Percentiles rank a stretch among this genome's conserved stretches.
phyloP scores from a whole-genome alignment of 768 basidiomycete species.

The Tulasnella sp. region DNA sequence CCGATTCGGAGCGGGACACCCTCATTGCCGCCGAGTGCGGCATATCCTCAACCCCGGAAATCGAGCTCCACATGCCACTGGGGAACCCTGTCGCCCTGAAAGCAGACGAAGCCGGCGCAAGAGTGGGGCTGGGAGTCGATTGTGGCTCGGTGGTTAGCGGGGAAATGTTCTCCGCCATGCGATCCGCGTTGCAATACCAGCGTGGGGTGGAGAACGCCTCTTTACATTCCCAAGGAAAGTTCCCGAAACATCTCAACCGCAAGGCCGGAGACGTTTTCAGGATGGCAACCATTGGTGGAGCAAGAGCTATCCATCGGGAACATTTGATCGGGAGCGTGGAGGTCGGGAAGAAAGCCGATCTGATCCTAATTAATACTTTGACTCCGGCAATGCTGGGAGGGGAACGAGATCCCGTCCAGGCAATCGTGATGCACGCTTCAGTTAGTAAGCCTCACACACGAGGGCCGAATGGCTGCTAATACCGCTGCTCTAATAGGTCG shows the following conservation, averaged over 20 bases:
- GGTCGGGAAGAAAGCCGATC: conserved; percentile 21
- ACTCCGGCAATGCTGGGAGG: conserved; percentile 13
- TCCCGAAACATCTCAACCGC: conserved; percentile 9
- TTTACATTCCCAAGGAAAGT: not conserved
- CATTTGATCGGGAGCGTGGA: conserved; percentile 19
- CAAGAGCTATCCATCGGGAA: conserved; percentile 19
- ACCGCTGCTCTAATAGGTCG: not conserved
- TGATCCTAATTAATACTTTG: conserved; percentile 14
- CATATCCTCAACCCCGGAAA: conserved; percentile 15
- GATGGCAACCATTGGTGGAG: conserved; percentile 20
- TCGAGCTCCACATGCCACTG: conserved; percentile 13
- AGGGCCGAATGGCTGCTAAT: not conserved
- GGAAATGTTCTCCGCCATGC: conserved; percentile 19
- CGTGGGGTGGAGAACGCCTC: conserved; percentile 8
- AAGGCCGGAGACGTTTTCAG: conserved; percentile 18
- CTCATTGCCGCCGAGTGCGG: not conserved
- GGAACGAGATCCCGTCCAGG: conserved; percentile 12
- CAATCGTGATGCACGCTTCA: conserved; percentile 17
- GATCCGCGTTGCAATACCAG: conserved; percentile 7
- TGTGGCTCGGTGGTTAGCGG: conserved; percentile 11
- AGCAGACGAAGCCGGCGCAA: conserved; percentile 4
- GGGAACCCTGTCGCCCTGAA: conserved; percentile 1
- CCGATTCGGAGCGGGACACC: not conserved
- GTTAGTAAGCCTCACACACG: not conserved
- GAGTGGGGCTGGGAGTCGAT: conserved; percentile 16